Conservation (phyloP, 2,329 filamentous ascomycete species). For the Aspergillus fischeri region DNA sequence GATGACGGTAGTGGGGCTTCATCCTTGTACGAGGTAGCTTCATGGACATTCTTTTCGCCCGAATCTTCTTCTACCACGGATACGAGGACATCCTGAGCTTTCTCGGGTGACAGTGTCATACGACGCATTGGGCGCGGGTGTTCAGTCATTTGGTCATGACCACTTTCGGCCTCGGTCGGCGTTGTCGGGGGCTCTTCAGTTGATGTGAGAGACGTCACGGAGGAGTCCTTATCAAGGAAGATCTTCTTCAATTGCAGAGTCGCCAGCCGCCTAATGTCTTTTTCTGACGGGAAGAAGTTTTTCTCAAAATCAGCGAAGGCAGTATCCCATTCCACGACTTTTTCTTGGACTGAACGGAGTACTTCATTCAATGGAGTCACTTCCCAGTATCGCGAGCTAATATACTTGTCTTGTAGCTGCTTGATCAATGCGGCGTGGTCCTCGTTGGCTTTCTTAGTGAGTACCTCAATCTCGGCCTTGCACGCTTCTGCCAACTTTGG, state of each 20-base stretch:
- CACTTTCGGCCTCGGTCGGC: slow-evolving; percentile 32
- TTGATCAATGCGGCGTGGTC: slow-evolving; percentile 71
- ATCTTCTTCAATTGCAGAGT: slow-evolving; percentile 91
- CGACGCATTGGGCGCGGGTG: slow-evolving; percentile 33
- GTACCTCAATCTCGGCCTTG: slow-evolving; percentile 71
- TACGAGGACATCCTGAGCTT: slow-evolving; percentile 59
- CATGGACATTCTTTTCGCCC: slow-evolving; percentile 27
- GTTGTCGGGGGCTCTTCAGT: slow-evolving; percentile 61
- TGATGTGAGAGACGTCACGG: slow-evolving; percentile 67
- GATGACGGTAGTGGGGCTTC: slow-evolving; percentile 21
- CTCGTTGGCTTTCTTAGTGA: slow-evolving; percentile 75
- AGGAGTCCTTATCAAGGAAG: slow-evolving; percentile 81
- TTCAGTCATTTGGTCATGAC: slow-evolving; percentile 25
- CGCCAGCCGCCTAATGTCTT: slow-evolving; percentile 88
- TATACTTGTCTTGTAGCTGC: slow-evolving; percentile 84
- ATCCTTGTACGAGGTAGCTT: slow-evolving; percentile 10
- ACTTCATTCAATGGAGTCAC: slow-evolving; percentile 89
- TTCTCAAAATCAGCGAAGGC: slow-evolving; percentile 86
- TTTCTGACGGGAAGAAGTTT: slow-evolving; percentile 89
- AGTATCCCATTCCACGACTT: slow-evolving; percentile 88
- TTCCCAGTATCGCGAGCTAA: slow-evolving; percentile 93
- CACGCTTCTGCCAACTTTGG: slow-evolving; percentile 83
- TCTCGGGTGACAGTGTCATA: slow-evolving; percentile 55
- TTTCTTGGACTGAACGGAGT: slow-evolving; percentile 85
- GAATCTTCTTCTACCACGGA: slow-evolving; percentile 64